Evolutionary conservation across 2,329 filamentous ascomycete genomes (phyloP).

Genomic region (Bipolaris bicolor): DNA sequence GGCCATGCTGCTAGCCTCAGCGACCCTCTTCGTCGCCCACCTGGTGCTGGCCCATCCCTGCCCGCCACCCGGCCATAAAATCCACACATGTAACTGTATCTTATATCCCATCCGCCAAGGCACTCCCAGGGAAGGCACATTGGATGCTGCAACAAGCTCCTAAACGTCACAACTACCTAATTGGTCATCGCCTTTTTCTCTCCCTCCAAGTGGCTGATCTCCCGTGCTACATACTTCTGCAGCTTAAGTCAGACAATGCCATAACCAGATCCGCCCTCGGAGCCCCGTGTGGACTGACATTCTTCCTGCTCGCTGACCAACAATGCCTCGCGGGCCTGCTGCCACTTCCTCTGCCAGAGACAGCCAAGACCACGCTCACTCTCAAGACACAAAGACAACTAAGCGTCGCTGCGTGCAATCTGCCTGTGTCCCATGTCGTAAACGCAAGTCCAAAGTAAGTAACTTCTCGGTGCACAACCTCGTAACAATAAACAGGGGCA

Average conservation of each 20-base stretch:
- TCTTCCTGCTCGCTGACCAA: slow-evolving; percentile 15
- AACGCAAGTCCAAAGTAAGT: slow-evolving; percentile 58
- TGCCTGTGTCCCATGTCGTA: slow-evolving; percentile 58
- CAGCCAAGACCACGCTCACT: slow-evolving; percentile 24
- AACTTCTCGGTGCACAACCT: slow-evolving; percentile 1
- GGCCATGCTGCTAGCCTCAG: slow-evolving; percentile 8
- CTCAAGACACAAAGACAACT: slow-evolving; percentile 32
- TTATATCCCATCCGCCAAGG: slow-evolving; percentile 8
- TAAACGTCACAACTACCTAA: slow-evolving; percentile 21
- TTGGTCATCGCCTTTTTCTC: slow-evolving; percentile 2
- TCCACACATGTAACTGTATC: slow-evolving; percentile 2
- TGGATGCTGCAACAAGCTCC: slow-evolving; percentile 14
- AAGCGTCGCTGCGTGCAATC: slow-evolving; percentile 47
- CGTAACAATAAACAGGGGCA: neutral
- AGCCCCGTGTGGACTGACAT: slow-evolving; percentile 21
- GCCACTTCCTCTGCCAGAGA: slow-evolving; percentile 28
- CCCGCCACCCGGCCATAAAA: slow-evolving; percentile 11
- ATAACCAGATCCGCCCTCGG: slow-evolving; percentile 25
- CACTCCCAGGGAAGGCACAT: slow-evolving; percentile 8
- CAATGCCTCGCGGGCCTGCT: slow-evolving; percentile 40
- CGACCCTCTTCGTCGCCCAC: slow-evolving; percentile 1
- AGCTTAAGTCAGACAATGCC: slow-evolving; percentile 21
- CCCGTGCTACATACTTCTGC: slow-evolving; percentile 4
- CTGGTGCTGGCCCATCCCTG: neutral
- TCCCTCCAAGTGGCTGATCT: slow-evolving; percentile 17